phyloP scores from a whole-genome alignment of 2,329 filamentous ascomycete genomes.

The Botrytis tulipae region DNA sequence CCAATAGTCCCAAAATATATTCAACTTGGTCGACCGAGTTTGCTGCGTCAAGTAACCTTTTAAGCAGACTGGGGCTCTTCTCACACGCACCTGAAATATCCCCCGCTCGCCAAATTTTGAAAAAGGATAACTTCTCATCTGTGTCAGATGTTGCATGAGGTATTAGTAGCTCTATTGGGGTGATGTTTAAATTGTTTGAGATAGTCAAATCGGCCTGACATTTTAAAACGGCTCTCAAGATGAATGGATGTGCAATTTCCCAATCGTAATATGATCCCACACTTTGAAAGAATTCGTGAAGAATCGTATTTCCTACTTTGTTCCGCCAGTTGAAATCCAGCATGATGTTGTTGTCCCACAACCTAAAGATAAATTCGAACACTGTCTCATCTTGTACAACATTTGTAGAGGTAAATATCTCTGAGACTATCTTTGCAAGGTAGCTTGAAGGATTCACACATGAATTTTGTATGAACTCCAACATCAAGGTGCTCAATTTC shows the following conservation, averaged over 20 bases:
- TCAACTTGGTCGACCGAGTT: too few relatives aligned
- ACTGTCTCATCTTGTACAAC: rapidly evolving
- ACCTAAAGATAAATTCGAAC: not conserved
- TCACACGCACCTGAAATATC: not conserved
- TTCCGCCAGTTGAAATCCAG: not conserved
- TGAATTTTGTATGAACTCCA: not conserved
- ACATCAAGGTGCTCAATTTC: rapidly evolving
- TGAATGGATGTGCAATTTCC: too few relatives aligned
- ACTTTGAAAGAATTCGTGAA: not conserved
- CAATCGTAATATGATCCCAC: not conserved
- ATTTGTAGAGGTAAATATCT: too few relatives aligned
- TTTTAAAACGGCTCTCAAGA: not conserved
- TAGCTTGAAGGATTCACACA: rapidly evolving
- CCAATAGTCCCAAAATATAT: not conserved
- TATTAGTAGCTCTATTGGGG: not conserved
- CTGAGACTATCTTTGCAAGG: not conserved
- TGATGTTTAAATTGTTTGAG: not conserved
- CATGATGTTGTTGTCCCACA: rapidly evolving
- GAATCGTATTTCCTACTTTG: not conserved
- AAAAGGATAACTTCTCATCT: rapidly evolving
- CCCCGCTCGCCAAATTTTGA: not conserved
- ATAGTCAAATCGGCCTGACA: not conserved
- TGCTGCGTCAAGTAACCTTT: not conserved
- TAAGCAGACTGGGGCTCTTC: not conserved
- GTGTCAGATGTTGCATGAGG: rapidly evolving